Percentiles rank a stretch among this genome's conserved stretches.
Evolutionary conservation across 2,329 filamentous ascomycete genomes (phyloP).

Genomic region (Fusarium sp.): DNA sequence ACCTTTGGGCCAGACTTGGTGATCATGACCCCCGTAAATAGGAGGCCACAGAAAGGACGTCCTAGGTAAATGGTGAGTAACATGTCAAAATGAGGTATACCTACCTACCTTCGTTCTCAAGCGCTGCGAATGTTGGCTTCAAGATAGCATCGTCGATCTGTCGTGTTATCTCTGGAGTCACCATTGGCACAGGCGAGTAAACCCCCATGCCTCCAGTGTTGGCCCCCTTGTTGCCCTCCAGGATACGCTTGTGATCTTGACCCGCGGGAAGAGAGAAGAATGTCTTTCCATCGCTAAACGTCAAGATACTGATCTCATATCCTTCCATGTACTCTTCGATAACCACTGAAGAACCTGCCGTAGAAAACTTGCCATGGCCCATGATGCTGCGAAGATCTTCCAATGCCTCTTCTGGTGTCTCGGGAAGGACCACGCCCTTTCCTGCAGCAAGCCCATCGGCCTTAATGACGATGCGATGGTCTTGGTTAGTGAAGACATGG

Average conservation of each 20-base stretch:
- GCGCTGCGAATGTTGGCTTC: constrained; percentile 71
- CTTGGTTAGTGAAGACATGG: constrained; percentile 48
- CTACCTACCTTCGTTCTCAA: constrained; percentile 63
- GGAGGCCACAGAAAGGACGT: constrained; percentile 70
- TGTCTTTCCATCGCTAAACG: constrained; percentile 74
- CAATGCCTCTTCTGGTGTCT: constrained; percentile 67
- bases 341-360: constrained; percentile 75
- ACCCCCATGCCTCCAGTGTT: constrained; percentile 84
- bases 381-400: constrained; percentile 75
- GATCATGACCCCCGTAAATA: constrained; percentile 89
- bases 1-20: constrained; percentile 79
- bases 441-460: constrained; percentile 79
- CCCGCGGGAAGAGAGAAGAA: constrained; percentile 74
- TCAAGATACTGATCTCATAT: constrained; percentile 75
- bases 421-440: constrained; percentile 65
- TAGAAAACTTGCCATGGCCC: constrained; percentile 72
- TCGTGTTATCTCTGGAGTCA: constrained; percentile 61
- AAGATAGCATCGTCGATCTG: constrained; percentile 69
- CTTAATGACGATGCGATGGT: constrained; percentile 77
- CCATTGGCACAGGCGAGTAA: constrained; percentile 73
- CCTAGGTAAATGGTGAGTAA: constrained; percentile 4
- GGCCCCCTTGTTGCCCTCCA: constrained; percentile 74
- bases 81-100: not conserved
- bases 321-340: constrained; percentile 79
- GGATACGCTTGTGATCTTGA: constrained; percentile 79